These are phyloP conservation scores for Aphanoascus verrucosus DNA, from an alignment of 2,329 filamentous ascomycete species.

Conservation along the genomic window DNA sequence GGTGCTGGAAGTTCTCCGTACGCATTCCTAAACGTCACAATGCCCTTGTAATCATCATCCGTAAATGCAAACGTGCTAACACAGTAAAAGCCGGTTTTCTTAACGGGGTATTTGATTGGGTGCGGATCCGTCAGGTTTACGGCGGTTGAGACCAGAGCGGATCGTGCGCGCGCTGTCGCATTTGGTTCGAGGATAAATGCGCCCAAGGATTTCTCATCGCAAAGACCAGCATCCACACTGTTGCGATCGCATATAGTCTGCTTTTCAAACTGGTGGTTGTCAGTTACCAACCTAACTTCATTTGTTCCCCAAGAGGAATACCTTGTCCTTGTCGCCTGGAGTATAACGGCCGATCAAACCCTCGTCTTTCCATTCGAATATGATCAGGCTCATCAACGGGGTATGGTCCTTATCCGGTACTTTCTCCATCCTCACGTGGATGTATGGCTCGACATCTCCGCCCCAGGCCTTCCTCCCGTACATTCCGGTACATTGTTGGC, in stretches of 20 bases:
- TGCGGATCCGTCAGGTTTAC: constrained; percentile 66
- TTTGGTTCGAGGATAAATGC: constrained; percentile 73
- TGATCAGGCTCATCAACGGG: constrained; percentile 68
- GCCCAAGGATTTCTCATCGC: constrained; percentile 66
- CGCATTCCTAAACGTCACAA: constrained; percentile 87
- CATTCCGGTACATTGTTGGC: constrained; percentile 85
- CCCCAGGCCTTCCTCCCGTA: constrained; percentile 86
- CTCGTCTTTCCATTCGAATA: constrained; percentile 91
- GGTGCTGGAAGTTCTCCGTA: constrained; percentile 92
- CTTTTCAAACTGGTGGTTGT: constrained; percentile 34
- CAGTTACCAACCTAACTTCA: not conserved
- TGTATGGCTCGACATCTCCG: constrained; percentile 77
- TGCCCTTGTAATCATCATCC: constrained; percentile 59
- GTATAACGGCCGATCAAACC: constrained; percentile 61
- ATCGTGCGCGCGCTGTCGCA: constrained; percentile 59
- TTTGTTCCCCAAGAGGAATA: constrained; percentile 28
- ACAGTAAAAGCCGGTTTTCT: constrained; percentile 93
- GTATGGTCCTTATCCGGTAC: constrained; percentile 52
- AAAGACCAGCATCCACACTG: constrained; percentile 57
- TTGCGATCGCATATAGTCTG: constrained; percentile 66
- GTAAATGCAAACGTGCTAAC: constrained; percentile 66
- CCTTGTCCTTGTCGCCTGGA: constrained; percentile 44
- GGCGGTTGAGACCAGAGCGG: constrained; percentile 65
- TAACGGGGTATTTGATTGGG: constrained; percentile 68
- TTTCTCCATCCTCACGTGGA: constrained; percentile 67